These are phyloP conservation scores for Roridomyces roridus DNA, from an alignment of 768 basidiomycete genomes.

Conservation along the genomic window DNA sequence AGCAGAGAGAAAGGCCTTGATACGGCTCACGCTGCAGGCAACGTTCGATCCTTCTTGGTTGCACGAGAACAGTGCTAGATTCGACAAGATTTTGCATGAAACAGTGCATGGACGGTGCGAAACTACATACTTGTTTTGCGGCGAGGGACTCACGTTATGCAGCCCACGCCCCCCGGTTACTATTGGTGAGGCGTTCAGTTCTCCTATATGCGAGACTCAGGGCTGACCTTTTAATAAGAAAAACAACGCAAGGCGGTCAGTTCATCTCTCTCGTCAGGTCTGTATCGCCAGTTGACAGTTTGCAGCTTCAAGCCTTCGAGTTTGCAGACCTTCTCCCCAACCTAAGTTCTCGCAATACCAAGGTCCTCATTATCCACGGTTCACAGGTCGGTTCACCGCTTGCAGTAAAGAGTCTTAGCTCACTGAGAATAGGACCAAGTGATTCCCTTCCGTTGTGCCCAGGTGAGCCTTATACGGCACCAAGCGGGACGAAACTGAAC, in stretches of 20 bases:
- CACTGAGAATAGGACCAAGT: constrained; percentile 24
- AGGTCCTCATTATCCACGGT: constrained; percentile 14
- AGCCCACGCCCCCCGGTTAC: constrained; percentile 16
- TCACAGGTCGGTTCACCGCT: background rate
- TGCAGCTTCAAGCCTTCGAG: constrained; percentile 14
- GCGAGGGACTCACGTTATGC: background rate
- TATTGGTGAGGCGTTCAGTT: constrained; percentile 2
- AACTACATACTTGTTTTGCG: too few species aligned
- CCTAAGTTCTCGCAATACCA: constrained; percentile 7
- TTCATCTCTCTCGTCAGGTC: background rate
- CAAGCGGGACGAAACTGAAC: too few species aligned
- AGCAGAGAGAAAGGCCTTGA: constrained; percentile 1
- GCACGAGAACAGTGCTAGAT: constrained; percentile 3
- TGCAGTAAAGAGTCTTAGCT: background rate
- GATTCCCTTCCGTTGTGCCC: constrained; percentile 27
- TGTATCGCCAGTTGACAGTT: background rate
- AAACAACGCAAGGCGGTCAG: constrained; percentile 13
- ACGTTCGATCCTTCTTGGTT: constrained; percentile 16
- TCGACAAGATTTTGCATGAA: constrained; percentile 3
- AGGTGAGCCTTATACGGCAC: background rate
- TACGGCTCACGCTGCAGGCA: constrained; percentile 8
- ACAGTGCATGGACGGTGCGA: constrained; percentile 9
- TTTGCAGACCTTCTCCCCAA: constrained; percentile 14
- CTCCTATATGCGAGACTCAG: too few species aligned
- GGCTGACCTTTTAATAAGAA: too few species aligned